Percentiles rank a stretch among this genome's conserved stretches.
These are phyloP conservation scores for Solanum pimpinellifolium DNA, from an alignment of 257 asterid genomes.

Conservation along the genomic window DNA sequence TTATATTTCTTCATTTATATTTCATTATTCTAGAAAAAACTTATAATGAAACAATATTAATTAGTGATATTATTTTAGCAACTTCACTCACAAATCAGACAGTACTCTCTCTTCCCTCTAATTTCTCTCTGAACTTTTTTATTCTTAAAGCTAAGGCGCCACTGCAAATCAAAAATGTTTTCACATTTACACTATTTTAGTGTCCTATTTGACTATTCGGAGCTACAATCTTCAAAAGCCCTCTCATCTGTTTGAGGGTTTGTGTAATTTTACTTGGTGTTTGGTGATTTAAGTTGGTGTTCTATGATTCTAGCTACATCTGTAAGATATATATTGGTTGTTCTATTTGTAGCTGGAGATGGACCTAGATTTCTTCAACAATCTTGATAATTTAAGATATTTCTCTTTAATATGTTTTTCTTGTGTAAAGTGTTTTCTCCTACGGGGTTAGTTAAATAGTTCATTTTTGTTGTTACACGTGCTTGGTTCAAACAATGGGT, in stretches of 20 bases:
- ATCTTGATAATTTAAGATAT: not conserved
- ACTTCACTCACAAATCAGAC: not conserved
- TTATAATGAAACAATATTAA: not conserved
- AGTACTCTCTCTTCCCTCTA: not conserved
- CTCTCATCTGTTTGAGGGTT: not conserved
- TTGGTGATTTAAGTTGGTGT: not conserved
- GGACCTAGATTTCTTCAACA: no score
- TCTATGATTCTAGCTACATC: not conserved
- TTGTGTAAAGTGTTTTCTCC: not conserved
- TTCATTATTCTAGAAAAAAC: not conserved
- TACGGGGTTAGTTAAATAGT: not conserved
- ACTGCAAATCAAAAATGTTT: not conserved
- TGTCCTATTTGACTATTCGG: not conserved
- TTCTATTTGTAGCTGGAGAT: no score
- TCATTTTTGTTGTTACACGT: not conserved
- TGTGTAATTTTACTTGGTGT: not conserved
- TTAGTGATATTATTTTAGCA: not conserved
- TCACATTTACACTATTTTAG: not conserved
- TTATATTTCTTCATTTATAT: no score
- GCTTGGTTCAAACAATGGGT: not conserved
- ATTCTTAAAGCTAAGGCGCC: not conserved
- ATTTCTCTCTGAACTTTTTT: not conserved
- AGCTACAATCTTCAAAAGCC: not conserved
- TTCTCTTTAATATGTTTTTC: not conserved
- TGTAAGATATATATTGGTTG: no score